Conservation (phyloP, 2,329 filamentous ascomycete species). For the Claviceps arundinis region DNA sequence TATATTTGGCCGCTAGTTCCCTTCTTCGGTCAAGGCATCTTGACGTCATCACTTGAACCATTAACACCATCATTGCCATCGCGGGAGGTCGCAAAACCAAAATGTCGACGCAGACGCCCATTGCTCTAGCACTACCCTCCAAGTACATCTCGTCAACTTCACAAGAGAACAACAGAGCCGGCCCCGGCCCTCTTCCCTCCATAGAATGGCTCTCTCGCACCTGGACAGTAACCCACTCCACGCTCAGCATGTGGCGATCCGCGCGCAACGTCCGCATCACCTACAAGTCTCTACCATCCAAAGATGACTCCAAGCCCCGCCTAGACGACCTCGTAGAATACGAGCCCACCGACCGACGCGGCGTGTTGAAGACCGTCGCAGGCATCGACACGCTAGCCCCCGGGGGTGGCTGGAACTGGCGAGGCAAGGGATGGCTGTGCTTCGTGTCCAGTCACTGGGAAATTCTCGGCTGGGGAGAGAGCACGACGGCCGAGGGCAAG, state of each 20-base stretch:
- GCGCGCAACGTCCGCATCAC: conserved; percentile 71
- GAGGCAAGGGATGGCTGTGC: conserved; percentile 60
- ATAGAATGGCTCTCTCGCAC: conserved; percentile 49
- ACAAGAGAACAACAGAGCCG: conserved; percentile 14
- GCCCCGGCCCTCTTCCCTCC: conserved; percentile 32
- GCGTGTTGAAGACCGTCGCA: conserved; percentile 43
- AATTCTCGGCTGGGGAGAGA: conserved; percentile 60
- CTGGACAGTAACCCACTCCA: conserved; percentile 65
- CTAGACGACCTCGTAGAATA: conserved; percentile 65
- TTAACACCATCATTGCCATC: background rate
- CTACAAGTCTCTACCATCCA: conserved; percentile 43
- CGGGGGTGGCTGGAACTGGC: conserved; percentile 53
- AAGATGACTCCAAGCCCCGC: conserved; percentile 26
- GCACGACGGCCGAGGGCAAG: conserved; percentile 22
- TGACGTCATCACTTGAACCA: conserved; percentile 1
- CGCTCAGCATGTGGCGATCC: conserved; percentile 66
- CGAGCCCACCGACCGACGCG: conserved; percentile 36
- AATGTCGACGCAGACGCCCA: conserved; percentile 9
- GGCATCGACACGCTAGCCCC: conserved; percentile 45
- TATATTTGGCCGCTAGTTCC: background rate
- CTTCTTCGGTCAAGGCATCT: background rate
- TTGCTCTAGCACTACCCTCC: conserved; percentile 27
- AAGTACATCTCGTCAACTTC: conserved; percentile 28
- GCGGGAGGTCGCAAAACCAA: background rate
- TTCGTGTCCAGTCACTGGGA: conserved; percentile 71